Base-by-base conservation (phyloP, 768 basidiomycete genomes). In the Suillus fuscotomentosus region DNA sequence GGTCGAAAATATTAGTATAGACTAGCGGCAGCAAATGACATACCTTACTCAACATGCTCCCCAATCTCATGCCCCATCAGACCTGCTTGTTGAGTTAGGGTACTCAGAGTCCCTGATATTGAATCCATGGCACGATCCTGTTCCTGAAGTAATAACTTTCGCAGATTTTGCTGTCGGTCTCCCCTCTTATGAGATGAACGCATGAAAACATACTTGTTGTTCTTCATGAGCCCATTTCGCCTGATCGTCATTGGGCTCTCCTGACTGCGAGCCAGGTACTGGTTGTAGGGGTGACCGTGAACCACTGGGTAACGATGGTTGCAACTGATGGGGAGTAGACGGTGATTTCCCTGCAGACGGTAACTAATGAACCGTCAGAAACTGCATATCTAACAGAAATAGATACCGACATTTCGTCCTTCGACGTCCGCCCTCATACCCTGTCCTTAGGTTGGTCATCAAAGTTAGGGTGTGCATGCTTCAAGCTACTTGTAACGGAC, bases 61-160 rank as follows among this genome's bases (percentile, higher is more conserved):
- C 75, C 80, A 59, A 99, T 92, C 73, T 99, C 97, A 63, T 87
- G 88, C 0, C 97, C 97, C 88, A 99, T 99, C 39, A 98, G 80
- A 13, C 90, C 91, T 0, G 97, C 97, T 77, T 99, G 97, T 67
- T 92, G 89, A 0, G 90, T 89, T 8, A 99, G 80, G 0, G 91
- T 95, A 63, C 74, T 87, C 61, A 99, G 76, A 2, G 96, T 95
- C 0, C 95, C 94, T 0, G 90, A 85, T 72, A 99, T 96, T 0
- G 90, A 86, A 62, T 90, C 88, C 70, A 99, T 90, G 0, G 95
- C 91, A 36, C 87, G 83, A 72, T 99, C 97, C 80, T 99, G 97
- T 70, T 92, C 86, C 56, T 83, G 84, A 31, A 98, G 86, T 77
- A 98, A 87, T 73, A 96, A 83, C 93, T 96, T 73, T 55, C 34